Evolutionary conservation across 2,329 filamentous ascomycete species (phyloP), one percentile per base, ranked within the genome.

Genomic region (Capronia americana): DNA sequence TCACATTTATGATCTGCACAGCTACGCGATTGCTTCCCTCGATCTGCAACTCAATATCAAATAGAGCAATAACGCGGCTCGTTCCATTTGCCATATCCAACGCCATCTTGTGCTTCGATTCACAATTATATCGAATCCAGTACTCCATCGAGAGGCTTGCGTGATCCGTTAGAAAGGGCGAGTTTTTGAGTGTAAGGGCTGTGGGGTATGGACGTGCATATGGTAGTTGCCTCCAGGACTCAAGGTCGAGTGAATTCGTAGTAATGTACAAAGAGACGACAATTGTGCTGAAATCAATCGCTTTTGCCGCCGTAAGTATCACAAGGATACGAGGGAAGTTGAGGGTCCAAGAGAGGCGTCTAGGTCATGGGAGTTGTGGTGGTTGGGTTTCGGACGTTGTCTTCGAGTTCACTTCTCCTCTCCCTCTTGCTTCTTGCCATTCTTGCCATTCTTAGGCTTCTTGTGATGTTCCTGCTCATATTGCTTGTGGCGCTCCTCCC

Each of bases 401-500:
- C 34, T 41, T 7, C 2, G 2, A 4, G 12, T 41, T 48, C 63
- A 54, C 57, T 65, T 60, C 28, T 55, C 44, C 48, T 63, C 50
- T 30, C 63, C 30, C 30, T 64, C 44, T 4, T 64, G 28, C 38
- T 72, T 64, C 61, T 70, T 72, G 68, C 62, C 56, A 51, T 67
- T 68, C 54, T 72, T 73, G 17, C 74, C 73, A 17, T 57, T 57
- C 23, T 70, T 66, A 24, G 62, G 57, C n/a, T 68, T 50, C 20
- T 68, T 61, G 56, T 69, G 58, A 34, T 70, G 62, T 20, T 70
- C 60, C 66, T 69, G 70, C 48, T 73, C 71, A 17, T 74, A 71
- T 55, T 73, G 69, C 20, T 73, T 61, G 28, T 71, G 71, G n/a
- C 76, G 71, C 67, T 76, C 70, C 57, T 82, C 76, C 67, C 79